Conservation (phyloP, 352 stramenopile species). For the Globisporangium spiculum region DNA sequence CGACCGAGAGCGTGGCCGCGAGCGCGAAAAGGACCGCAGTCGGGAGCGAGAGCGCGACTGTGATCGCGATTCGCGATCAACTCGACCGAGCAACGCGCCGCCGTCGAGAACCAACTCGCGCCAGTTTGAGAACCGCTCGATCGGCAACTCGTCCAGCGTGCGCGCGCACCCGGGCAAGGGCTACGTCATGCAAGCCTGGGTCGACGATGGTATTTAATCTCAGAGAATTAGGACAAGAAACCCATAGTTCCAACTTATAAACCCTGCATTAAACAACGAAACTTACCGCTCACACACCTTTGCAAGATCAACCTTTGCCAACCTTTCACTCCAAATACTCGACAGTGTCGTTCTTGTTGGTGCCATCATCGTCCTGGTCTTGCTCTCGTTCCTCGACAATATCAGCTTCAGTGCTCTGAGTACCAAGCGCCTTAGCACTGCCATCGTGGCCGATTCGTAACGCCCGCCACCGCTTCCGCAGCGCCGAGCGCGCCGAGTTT, state of each 20-base stretch:
- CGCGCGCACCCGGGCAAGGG: conserved; percentile 33
- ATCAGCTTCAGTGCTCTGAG: not conserved
- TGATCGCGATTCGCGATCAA: not conserved
- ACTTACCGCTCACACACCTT: too few species aligned
- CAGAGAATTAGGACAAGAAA: not conserved
- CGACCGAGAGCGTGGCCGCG: conserved; percentile 12
- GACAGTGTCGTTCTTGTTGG: not conserved
- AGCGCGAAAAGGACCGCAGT: conserved; percentile 10
- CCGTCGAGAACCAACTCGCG: conserved; percentile 13
- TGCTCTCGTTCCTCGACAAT: not conserved
- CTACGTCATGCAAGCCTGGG: conserved; percentile 70
- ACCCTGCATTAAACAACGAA: not conserved
- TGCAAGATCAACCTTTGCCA: not conserved
- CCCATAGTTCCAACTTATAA: not conserved
- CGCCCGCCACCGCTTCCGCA: conserved; percentile 53
- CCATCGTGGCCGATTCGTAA: conserved; percentile 21
- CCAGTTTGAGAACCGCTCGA: conserved; percentile 17
- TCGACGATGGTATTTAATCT: conserved; percentile 42
- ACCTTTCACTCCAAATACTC: not conserved
- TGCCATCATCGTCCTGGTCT: not conserved
- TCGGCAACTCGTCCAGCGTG: conserved; percentile 11
- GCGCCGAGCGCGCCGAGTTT: conserved; percentile 40
- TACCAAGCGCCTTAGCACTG: not conserved
- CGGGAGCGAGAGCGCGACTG: conserved; percentile 21
- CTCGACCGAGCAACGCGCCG: not conserved